phyloP scores from a whole-genome alignment of 2,329 filamentous ascomycete species.

The Arthroderma uncinatum region DNA sequence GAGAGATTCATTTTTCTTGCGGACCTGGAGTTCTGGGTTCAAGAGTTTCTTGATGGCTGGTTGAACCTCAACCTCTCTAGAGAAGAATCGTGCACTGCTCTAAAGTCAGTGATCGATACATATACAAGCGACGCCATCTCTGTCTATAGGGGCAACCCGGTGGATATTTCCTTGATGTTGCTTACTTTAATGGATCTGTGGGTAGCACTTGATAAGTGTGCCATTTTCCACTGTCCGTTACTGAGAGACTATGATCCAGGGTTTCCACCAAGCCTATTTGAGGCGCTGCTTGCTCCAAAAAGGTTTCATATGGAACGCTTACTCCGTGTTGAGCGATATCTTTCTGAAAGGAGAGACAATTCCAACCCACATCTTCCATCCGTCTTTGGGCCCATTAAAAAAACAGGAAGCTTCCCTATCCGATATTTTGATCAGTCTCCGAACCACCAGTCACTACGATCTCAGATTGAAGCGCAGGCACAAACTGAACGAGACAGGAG shows the following conservation, averaged over 20 bases:
- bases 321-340: constrained; percentile 37
- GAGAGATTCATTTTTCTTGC: background rate
- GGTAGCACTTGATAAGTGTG: constrained; percentile 45
- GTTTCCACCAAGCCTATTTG: constrained; percentile 31
- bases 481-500: constrained; percentile 27
- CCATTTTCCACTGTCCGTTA: constrained; percentile 29
- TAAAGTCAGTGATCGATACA: background rate
- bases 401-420: constrained; percentile 36
- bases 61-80: background rate
- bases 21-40: constrained; percentile 12
- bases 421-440: constrained; percentile 39
- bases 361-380: constrained; percentile 16
- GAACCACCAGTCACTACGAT: constrained; percentile 28
- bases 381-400: constrained; percentile 29
- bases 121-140: background rate
- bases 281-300: constrained; percentile 37
- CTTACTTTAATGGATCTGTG: constrained; percentile 49
- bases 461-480: constrained; percentile 34
- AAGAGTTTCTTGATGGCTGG: constrained; percentile 7
- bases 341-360: constrained; percentile 26
- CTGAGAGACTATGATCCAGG: constrained; percentile 40
- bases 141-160: constrained; percentile 24
- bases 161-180: constrained; percentile 44
- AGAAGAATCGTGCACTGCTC: background rate
- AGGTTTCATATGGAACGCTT: constrained; percentile 39